Percentiles rank a stretch among this genome's conserved stretches.
Evolutionary conservation across 2,329 filamentous ascomycete species (phyloP).

Genomic region (Stemphylium beticola): DNA sequence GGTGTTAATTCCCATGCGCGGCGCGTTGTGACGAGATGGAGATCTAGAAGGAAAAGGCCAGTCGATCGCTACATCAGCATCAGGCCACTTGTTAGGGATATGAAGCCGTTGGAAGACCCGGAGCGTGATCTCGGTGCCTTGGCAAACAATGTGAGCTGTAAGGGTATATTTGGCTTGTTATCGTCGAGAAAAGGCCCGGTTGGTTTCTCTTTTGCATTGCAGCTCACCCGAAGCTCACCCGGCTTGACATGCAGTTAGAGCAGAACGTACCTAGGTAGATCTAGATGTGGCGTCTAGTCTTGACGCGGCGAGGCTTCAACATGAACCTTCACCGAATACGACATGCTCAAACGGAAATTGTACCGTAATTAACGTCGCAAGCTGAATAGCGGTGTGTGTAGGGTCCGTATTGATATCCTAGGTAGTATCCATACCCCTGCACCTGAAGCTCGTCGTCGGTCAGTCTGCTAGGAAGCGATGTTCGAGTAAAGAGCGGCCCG

Average conservation of each 20-base stretch:
- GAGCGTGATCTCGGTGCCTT: background rate
- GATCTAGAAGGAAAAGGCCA: background rate
- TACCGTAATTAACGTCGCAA: too few relatives aligned
- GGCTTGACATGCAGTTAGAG: background rate
- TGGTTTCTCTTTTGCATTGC: background rate
- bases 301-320: background rate
- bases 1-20: background rate
- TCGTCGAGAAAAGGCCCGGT: background rate
- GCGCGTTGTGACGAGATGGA: background rate
- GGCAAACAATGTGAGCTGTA: background rate
- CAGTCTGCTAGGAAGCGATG: too few relatives aligned
- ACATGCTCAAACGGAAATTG: background rate
- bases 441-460: too few relatives aligned
- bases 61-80: background rate
- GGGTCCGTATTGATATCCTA: too few relatives aligned
- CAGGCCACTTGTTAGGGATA: background rate
- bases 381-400: too few relatives aligned
- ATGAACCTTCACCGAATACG: background rate
- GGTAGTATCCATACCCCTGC: too few relatives aligned
- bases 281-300: background rate
- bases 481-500: too few relatives aligned
- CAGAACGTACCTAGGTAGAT: background rate
- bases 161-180: background rate
- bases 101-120: background rate
- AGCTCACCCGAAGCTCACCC: background rate